Evolutionary conservation across 495 filamentous ascomycete genomes (phyloP), one percentile per base, ranked within the genome.

Genomic region (Xylaria grammica): DNA sequence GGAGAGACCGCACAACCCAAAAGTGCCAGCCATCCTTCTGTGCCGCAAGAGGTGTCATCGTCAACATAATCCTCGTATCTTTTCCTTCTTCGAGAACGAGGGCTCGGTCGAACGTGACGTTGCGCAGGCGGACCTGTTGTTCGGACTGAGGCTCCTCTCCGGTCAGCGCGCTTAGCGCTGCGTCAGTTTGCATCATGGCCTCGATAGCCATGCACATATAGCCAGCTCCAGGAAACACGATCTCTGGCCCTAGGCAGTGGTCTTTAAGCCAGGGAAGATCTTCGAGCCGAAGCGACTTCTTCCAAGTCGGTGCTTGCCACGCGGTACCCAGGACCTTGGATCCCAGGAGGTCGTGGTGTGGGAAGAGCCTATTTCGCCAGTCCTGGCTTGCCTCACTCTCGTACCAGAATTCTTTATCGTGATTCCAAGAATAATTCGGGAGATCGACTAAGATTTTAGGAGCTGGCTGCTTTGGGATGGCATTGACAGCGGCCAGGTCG

Each of bases 201-300:
- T 78, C 79, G 0, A 68, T 69, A 26, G 73, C 79, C 72, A 82
- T 82, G 20, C 74, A 70, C 5, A 82, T 52, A 54, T 75, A 81
- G 3, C 72, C 81, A 2, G 81, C 74, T 42, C 63, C 69, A 5
- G 81, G 83, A 50, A 80, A 84, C 13, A 84, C 67, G 2, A 79
- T 52, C 1, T 72, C 49, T 4, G 42, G 22, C 71, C 70, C 38
- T 5, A 57, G 20, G 3, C 55, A 57, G 63, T 84, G 80, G 40
- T 82, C 81, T 3, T 27, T 22, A 3, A 84, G 32, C 82, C 82
- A 84, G 0, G 72, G 75, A 0, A 69, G 70, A 24, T 80, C 58
- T 1, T 77, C 65, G 2, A 81, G 8, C 0, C 60, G 50, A 7
- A 86, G 29, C 1, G 77, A 48, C 61, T 82, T 82, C 38, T 80